Evolutionary conservation across 768 basidiomycete genomes (phyloP).

Genomic region (Cystofilobasidium bisporidii): DNA sequence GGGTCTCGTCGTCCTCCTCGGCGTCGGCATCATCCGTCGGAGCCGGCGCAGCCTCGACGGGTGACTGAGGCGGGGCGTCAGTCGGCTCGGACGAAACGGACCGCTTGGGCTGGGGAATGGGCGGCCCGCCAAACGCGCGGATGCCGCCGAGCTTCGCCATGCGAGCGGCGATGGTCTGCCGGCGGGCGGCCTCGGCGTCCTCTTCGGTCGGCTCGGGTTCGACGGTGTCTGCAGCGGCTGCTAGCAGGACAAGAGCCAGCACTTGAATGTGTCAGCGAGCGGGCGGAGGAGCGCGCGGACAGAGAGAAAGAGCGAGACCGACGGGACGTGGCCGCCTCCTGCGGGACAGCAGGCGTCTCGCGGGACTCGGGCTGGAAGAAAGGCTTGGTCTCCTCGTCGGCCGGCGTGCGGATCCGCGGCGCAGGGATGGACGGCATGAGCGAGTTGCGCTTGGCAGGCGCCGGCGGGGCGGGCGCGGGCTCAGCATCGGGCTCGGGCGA

Average conservation of each 20-base stretch:
- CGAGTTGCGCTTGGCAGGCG: neutral
- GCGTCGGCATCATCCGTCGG: constrained; percentile 14
- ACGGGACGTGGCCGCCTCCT: neutral
- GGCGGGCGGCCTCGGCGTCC: constrained; percentile 47
- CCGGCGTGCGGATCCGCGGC: neutral
- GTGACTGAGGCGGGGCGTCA: neutral
- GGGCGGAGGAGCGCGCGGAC: too few species aligned
- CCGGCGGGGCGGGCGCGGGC: neutral
- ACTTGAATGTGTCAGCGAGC: too few species aligned
- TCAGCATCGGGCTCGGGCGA: neutral
- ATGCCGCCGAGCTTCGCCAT: constrained; percentile 89
- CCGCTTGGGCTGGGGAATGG: neutral
- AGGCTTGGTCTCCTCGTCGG: neutral
- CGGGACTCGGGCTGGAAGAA: constrained; percentile 44
- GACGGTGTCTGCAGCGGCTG: neutral
- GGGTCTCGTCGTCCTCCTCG: constrained; percentile 23
- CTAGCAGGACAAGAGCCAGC: neutral
- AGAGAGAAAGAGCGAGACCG: too few species aligned
- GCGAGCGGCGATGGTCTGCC: constrained; percentile 75
- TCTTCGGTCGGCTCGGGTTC: constrained; percentile 32
- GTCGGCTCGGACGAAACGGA: neutral
- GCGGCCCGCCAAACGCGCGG: constrained; percentile 23
- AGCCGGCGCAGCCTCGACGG: neutral
- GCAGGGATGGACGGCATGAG: neutral
- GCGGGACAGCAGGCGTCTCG: neutral